phyloP scores from a whole-genome alignment of 2,329 filamentous ascomycete genomes.

The Fusarium camptoceras region DNA sequence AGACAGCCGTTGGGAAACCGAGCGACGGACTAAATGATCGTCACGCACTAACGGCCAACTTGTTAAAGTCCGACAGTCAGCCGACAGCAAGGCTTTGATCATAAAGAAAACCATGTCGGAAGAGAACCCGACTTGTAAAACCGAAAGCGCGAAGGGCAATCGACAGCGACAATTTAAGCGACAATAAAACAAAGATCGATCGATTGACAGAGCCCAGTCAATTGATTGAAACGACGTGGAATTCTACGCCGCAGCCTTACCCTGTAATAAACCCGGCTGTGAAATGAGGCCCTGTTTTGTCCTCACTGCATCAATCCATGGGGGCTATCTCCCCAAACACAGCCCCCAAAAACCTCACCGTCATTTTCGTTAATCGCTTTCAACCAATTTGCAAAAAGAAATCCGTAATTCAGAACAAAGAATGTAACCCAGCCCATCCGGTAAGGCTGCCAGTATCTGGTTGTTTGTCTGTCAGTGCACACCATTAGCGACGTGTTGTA shows the following conservation, averaged over 20 bases:
- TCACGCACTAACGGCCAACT: neutral
- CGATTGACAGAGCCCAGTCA: neutral
- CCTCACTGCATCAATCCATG: neutral
- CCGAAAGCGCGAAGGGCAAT: neutral
- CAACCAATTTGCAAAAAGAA: neutral
- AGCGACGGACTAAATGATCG: neutral
- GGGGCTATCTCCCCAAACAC: neutral
- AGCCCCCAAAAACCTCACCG: neutral
- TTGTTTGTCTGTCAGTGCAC: neutral
- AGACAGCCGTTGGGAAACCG: neutral
- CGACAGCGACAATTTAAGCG: neutral
- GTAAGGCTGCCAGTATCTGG: neutral
- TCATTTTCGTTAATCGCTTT: neutral
- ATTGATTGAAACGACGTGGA: neutral
- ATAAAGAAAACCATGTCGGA: fast-evolving
- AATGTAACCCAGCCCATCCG: neutral
- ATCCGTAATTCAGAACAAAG: neutral
- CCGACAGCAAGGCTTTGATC: neutral
- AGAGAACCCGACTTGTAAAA: neutral
- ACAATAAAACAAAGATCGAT: neutral
- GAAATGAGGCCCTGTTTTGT: neutral
- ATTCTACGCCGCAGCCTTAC: neutral
- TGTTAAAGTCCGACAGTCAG: neutral
- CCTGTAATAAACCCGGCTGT: neutral
- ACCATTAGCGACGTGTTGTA: neutral